Conservation (phyloP, 1,139 yeast species). For the Pichia inconspicua region DNA sequence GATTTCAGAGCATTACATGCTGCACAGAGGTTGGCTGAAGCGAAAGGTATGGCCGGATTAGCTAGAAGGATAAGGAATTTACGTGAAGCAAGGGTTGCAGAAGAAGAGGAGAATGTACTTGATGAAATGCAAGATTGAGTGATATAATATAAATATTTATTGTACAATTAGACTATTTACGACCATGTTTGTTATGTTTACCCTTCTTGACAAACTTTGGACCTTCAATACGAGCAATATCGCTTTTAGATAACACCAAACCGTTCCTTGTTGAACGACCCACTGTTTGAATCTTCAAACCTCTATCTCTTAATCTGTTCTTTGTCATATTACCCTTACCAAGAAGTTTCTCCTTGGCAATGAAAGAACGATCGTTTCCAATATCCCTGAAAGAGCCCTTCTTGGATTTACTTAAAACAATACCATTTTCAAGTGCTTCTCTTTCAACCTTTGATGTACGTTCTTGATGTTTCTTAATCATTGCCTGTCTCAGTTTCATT, state of each 20-base stretch:
- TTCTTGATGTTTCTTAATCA: conserved; percentile 50
- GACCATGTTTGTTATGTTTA: not conserved
- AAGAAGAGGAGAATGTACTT: conserved; percentile 20
- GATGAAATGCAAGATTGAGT: not conserved
- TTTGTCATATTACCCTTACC: conserved; percentile 38
- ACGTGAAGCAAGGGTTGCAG: conserved; percentile 48
- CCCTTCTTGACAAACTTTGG: not conserved
- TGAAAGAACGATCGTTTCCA: conserved; percentile 47
- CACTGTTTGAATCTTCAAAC: conserved; percentile 62
- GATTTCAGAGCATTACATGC: conserved; percentile 77
- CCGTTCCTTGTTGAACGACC: conserved; percentile 83
- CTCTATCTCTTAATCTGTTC: conserved; percentile 52
- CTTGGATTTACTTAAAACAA: conserved; percentile 57
- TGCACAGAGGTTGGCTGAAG: conserved; percentile 75
- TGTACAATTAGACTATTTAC: not conserved
- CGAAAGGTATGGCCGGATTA: conserved; percentile 59
- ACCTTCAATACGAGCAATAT: conserved; percentile 43
- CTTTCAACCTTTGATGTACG: conserved; percentile 54
- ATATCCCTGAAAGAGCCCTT: conserved; percentile 54
- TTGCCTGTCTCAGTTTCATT: conserved; percentile 79
- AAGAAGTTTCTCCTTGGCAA: conserved; percentile 46
- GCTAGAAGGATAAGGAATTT: conserved; percentile 62
- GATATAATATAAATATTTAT: not conserved
- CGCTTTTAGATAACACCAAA: conserved; percentile 60
- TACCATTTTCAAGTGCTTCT: conserved; percentile 85